Percentiles rank a stretch among this genome's conserved stretches.
These are phyloP conservation scores for Nicotiana noctiflora DNA, from an alignment of 257 asterid genomes.

Conservation along the genomic window DNA sequence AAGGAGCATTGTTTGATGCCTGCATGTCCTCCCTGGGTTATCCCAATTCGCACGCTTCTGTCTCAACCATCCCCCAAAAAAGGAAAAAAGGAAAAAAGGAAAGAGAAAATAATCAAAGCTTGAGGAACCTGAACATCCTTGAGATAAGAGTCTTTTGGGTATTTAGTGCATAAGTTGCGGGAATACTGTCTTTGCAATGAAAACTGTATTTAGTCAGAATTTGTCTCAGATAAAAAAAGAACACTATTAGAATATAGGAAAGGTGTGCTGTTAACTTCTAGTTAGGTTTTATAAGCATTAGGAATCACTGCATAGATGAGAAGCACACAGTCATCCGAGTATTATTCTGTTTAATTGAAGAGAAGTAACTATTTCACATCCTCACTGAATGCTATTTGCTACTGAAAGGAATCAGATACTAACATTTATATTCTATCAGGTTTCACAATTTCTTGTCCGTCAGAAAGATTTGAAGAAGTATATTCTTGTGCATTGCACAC, in stretches of 20 bases:
- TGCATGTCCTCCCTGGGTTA: neutral
- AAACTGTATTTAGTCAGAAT: neutral
- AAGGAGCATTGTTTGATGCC: neutral
- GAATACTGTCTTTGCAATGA: neutral
- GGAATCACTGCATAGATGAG: neutral
- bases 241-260: neutral
- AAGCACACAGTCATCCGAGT: neutral
- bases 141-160: too few relatives aligned
- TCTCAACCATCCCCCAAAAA: too few relatives aligned
- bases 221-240: neutral
- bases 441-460: conserved; percentile 63
- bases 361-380: neutral
- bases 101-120: too few relatives aligned
- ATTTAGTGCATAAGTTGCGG: neutral
- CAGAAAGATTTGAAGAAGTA: conserved; percentile 63
- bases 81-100: too few relatives aligned
- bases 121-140: neutral
- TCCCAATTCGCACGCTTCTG: neutral
- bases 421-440: conserved; percentile 33
- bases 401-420: neutral
- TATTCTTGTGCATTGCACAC: conserved; percentile 92
- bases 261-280: neutral
- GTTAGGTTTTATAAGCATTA: neutral
- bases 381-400: neutral
- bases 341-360: neutral